phyloP scores from a whole-genome alignment of 441 rosid genomes.

The Hura crepitans region DNA sequence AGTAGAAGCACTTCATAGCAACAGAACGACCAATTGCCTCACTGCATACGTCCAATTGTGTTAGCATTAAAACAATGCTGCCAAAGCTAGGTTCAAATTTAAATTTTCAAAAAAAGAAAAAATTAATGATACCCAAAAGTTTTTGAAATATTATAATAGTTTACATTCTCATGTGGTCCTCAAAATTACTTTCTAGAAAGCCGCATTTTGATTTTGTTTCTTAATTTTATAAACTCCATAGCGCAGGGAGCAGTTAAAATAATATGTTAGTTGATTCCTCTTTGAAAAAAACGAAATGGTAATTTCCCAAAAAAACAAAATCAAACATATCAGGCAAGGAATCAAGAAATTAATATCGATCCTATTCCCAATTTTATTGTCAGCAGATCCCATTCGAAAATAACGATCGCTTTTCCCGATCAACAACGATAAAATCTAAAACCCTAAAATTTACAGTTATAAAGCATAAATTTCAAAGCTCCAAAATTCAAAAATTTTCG shows the following conservation, averaged over 20 bases:
- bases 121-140: background rate
- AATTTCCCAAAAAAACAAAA: background rate
- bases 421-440: background rate
- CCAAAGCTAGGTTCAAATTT: background rate
- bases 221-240: background rate
- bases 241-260: background rate
- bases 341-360: background rate
- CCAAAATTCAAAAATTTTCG: background rate
- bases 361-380: no score
- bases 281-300: background rate
- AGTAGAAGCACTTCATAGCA: slow-evolving; percentile 65
- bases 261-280: background rate
- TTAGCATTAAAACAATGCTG: background rate
- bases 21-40: slow-evolving; percentile 27
- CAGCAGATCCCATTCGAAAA: no score
- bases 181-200: background rate
- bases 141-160: background rate
- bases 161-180: background rate
- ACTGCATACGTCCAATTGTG: slow-evolving; percentile 28
- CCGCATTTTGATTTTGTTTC: background rate
- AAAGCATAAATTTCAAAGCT: background rate
- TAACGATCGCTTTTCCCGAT: no score
- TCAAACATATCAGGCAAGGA: background rate
- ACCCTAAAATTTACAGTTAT: no score
- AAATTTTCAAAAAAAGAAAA: background rate